Base-by-base conservation (phyloP, 495 filamentous ascomycete species). In the Aspergillus coremiiformis region DNA sequence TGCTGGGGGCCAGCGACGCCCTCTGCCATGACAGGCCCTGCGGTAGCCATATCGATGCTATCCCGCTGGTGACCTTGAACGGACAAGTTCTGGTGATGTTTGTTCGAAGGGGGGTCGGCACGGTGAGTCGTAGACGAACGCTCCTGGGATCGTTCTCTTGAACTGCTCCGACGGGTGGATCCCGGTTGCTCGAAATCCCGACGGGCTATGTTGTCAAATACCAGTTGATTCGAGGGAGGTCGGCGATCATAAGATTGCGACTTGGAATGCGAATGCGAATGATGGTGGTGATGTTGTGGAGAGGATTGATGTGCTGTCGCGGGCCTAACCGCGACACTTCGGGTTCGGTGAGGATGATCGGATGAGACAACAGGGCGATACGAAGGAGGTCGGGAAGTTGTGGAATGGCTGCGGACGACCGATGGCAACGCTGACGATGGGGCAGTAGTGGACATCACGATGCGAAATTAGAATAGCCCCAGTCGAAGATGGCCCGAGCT, bases 331-430 rank as follows among this genome's bases (percentile, higher is more conserved):
- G 75, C 69, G 49, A 78, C 76, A 49, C 79, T 83, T 59, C 75
- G 70, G 44, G 80, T 70, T 49, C 82, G 73, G 60, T 82, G 80
- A 39, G 79, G 79, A 51, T 74, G 66, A 60, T 83, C 78, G 43
- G 71, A 66, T 21, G 74, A 60, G 39, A 72, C 17, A 14, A 21
- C 63, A 47, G 69, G 59, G 50, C 63, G 63, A 53, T 67, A 55
- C 35, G 74, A 65, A 22, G 73, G 74, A 51, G 63, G 60, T 33
- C 73, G 75, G 55, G 73, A 73, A 14, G 79, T 79, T 26, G 78
- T 76, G n/a, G 78, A 81, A 46, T 76, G 67, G 59, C 75, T 77
- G 59, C 80, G 78, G 47, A 67, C 66, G 52, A 79, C 70, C 53
- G 74, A 68, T 23, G 77, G 66, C 47, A 69, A 61, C 37, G 72